Evolutionary conservation across 2,329 filamentous ascomycete genomes (phyloP), one percentile per base, ranked within the genome.

Genomic region (Alternaria tenuissima): DNA sequence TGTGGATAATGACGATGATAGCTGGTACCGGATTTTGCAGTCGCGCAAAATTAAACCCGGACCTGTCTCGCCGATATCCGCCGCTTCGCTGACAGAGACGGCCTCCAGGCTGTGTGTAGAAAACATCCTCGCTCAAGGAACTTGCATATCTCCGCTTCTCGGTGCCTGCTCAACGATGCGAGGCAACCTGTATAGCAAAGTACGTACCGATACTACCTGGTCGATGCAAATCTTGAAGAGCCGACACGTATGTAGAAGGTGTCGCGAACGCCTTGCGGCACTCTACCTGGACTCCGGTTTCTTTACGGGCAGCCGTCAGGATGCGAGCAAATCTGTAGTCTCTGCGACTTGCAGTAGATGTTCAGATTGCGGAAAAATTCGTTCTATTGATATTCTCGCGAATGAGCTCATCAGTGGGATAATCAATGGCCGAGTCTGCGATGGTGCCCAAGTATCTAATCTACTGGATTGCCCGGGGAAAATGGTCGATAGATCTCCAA

Each of bases 1-100:
- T n/a, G 32, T 38, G 20, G 9, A 47, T 24, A 14, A 42, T 30
- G 47, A 56, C 42, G 57, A 56, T 39, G 57, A 59, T 55, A 20
- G 18, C 44, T 26, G 18, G 22, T 12, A 11, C 30, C 57, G 57
- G 57, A 51, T 7, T 49, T 56, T 44, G 43, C 11, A 5, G 20
- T 16, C 14, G 46, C 32, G 28, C 18, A 22, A 32, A 1, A 11
- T 44, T 53, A 55, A 42, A n/a, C 3, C 52, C 56, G 41, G 1
- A 11, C 16, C 20, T 28, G 22, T 22, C n/a, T 42, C 22, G 58
- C 58, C 54, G 58, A 57, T 9, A 43, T 53, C 8, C 34, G 30
- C 58, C 58, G 58, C 32, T n/a, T n/a, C 11, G n/a, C 24, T 11
- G 46, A 22, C 46, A 18, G 12, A 48, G 46, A 48, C 30, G 18